Evolutionary conservation across 164 flowering plant species (phyloP).

Genomic region (Aristolochia californica): DNA sequence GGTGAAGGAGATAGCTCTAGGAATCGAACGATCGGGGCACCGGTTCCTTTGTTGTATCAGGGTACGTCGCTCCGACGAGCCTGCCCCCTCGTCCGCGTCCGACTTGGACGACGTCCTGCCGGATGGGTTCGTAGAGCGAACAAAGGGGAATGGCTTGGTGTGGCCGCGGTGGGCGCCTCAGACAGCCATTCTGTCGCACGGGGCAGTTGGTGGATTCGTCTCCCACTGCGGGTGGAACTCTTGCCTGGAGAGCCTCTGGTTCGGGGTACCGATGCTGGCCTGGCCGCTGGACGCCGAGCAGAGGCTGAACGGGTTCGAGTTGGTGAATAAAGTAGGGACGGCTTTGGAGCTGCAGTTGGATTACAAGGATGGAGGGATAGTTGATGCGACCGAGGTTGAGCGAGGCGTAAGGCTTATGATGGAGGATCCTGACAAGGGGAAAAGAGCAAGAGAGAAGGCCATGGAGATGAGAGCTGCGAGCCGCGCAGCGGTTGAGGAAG

Average conservation of each 20-base stretch:
- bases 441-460: slow-evolving; percentile 6
- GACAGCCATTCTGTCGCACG: slow-evolving; percentile 4
- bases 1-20: slow-evolving; percentile 15
- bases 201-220: slow-evolving; percentile 10
- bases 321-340: slow-evolving; percentile 26
- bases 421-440: slow-evolving; percentile 7
- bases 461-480: slow-evolving; percentile 2
- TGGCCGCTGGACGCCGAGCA: slow-evolving; percentile 55
- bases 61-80: not conserved
- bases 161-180: slow-evolving; percentile 12
- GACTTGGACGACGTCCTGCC: slow-evolving; percentile 7
- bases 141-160: slow-evolving; percentile 8
- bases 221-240: slow-evolving; percentile 16
- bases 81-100: not conserved
- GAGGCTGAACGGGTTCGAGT: slow-evolving; percentile 27
- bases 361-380: slow-evolving; percentile 7
- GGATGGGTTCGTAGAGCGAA: slow-evolving; percentile 8
- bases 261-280: slow-evolving; percentile 24
- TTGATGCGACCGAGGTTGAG: slow-evolving; percentile 28
- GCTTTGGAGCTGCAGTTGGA: slow-evolving; percentile 25
- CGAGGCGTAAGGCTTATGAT: slow-evolving; percentile 11
- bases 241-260: slow-evolving; percentile 10
- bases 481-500: slow-evolving; percentile 3
- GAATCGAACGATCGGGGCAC: slow-evolving; percentile 5
- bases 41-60: slow-evolving; percentile 1